Evolutionary conservation across 768 basidiomycete genomes (phyloP).

Genomic region (Fomitopsis serialis): DNA sequence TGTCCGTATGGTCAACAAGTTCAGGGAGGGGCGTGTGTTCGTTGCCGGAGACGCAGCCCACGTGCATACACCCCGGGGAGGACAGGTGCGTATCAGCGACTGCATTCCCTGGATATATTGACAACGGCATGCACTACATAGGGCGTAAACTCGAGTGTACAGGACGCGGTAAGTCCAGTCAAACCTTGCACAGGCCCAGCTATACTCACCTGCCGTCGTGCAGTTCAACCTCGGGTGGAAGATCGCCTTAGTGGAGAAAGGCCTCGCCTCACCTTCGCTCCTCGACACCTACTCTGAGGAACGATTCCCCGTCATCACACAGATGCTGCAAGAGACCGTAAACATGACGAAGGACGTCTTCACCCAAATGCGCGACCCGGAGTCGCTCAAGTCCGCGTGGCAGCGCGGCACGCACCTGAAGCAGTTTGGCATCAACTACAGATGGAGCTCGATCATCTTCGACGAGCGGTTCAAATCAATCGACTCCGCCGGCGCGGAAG

Average conservation of each 20-base stretch:
- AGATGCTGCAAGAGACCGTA: slow-evolving; percentile 21
- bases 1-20: slow-evolving; percentile 41
- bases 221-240: not conserved
- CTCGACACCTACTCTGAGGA: slow-evolving; percentile 19
- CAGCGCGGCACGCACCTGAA: slow-evolving; percentile 11
- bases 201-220: not conserved
- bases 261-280: slow-evolving; percentile 17
- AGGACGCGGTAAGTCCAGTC: not conserved
- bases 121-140: not conserved
- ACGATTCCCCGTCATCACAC: slow-evolving; percentile 23
- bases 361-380: not conserved
- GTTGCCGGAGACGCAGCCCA: slow-evolving; percentile 45
- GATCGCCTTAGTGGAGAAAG: slow-evolving; percentile 21
- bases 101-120: not conserved
- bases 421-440: slow-evolving; percentile 51
- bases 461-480: slow-evolving; percentile 23
- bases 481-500: slow-evolving; percentile 8
- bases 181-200: not conserved
- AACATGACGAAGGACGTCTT: slow-evolving; percentile 3
- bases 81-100: not conserved
- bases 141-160: not conserved
- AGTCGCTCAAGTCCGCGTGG: not conserved
- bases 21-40: slow-evolving; percentile 39
- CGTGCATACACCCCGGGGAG: slow-evolving; percentile 37
- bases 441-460: slow-evolving; percentile 41